phyloP scores from a whole-genome alignment of 768 basidiomycete species.

The Trametes sanguinea region DNA sequence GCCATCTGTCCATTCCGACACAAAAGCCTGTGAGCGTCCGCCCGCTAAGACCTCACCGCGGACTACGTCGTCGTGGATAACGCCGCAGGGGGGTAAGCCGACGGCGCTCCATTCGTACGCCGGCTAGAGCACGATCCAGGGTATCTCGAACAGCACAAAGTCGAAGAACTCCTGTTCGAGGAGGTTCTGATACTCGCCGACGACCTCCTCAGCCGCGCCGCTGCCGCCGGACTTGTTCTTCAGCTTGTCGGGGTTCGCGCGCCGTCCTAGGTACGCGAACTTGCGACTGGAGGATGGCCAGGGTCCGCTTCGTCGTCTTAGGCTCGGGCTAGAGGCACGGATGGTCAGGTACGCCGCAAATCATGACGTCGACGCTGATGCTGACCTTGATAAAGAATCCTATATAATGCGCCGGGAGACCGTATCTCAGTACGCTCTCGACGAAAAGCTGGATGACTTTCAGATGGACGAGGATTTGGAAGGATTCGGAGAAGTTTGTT shows the following conservation, averaged over 20 bases:
- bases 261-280: constrained; percentile 79
- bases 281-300: constrained; percentile 76
- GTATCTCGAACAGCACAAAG: constrained; percentile 92
- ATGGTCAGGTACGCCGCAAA: background rate
- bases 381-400: constrained; percentile 80
- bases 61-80: background rate
- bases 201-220: constrained; percentile 62
- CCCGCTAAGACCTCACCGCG: background rate
- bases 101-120: constrained; percentile 14
- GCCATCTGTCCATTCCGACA: constrained; percentile 3
- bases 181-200: constrained; percentile 88
- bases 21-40: no score
- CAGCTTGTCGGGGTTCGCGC: constrained; percentile 40
- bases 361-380: background rate
- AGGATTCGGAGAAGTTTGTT: constrained; percentile 96
- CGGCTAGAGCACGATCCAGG: constrained; percentile 72
- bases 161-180: constrained; percentile 97
- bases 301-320: constrained; percentile 78
- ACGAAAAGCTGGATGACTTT: constrained; percentile 91
- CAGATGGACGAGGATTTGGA: constrained; percentile 90
- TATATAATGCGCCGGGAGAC: constrained; percentile 88
- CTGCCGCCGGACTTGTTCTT: constrained; percentile 45
- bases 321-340: constrained; percentile 71
- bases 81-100: background rate
- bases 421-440: constrained; percentile 94